Evolutionary conservation across 1,284 basidiomycete species (phyloP), one percentile per base, ranked within the genome.

Genomic region (Puccinia horiana): DNA sequence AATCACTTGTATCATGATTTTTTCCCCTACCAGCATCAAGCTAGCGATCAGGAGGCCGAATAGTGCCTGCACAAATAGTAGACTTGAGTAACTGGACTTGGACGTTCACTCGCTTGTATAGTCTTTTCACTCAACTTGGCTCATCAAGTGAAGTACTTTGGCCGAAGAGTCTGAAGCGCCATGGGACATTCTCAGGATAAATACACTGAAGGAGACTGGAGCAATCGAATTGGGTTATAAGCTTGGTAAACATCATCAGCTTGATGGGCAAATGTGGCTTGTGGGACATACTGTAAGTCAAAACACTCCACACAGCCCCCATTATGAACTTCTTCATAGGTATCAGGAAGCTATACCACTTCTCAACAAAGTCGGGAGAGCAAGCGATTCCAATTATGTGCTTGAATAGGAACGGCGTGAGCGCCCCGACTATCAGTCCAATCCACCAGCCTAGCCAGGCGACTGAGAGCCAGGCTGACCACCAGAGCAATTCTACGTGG

Each of bases 361-460:
- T 94, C 77, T 90, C 90, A 37, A 91, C 89, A 6, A 91, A 88
- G 37, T 89, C 90, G 29, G 77, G 77, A 12, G 94, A 90, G 16
- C 92, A 90, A 67, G 95, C 90, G 63, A 92, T 87, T 54, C 93
- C 93, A 56, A 95, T 76, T 0, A 93, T 93, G 65, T 89, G 86
- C 73, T 90, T 83, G 29, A 86, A 69, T 9, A 86, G 26, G 9
- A 83, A 81, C 9, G 86, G 86, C 18, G 76, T 82, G 11, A 85
- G 79, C 85, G 88, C 92, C 89, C 92, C 89, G 47, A 88, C 87
- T 5, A 93, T 92, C 61, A 93, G 89, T 8, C 91, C 89, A 56
- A 88, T 90, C 94, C 94, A 96, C 93, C 94, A 96, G 29, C 93
- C 93, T 89, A 85, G 90, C 94, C 94, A 95, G 42, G 91, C 88